A percentile compares a stretch with the other conserved stretches of the same genome.
These are phyloP conservation scores for Lachnellula occidentalis DNA, from an alignment of 2,329 filamentous ascomycete species.

Conservation along the genomic window DNA sequence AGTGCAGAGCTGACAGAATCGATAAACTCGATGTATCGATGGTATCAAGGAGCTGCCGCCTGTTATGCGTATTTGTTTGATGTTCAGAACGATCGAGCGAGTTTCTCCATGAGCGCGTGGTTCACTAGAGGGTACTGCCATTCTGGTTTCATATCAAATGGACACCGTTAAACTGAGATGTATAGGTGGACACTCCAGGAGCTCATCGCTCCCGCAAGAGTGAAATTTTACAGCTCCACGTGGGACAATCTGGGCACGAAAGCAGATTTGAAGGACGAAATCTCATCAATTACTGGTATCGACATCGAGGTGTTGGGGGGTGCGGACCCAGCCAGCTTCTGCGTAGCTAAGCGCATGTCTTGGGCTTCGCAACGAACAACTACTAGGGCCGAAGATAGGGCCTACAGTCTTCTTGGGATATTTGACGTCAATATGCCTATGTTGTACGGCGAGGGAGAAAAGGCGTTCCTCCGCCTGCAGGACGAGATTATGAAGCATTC, in stretches of 20 bases:
- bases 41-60: slow-evolving; percentile 14
- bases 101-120: slow-evolving; percentile 3
- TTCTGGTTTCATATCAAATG: too few relatives aligned
- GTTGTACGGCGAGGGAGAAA: slow-evolving; percentile 29
- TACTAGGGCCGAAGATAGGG: slow-evolving; percentile 23
- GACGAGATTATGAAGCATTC: slow-evolving; percentile 29
- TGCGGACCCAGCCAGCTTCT: slow-evolving; percentile 2
- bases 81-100: not conserved
- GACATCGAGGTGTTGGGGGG: slow-evolving; percentile 17
- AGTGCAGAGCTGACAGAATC: slow-evolving; percentile 20
- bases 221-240: slow-evolving; percentile 10
- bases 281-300: slow-evolving; percentile 12
- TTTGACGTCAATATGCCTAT: slow-evolving; percentile 34
- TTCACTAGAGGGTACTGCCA: slow-evolving; percentile 13
- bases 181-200: slow-evolving; percentile 3
- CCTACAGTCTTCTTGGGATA: slow-evolving; percentile 29
- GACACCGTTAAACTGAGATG: too few relatives aligned
- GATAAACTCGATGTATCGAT: slow-evolving; percentile 21
- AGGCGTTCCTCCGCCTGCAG: slow-evolving; percentile 27
- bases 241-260: slow-evolving; percentile 15
- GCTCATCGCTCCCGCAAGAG: slow-evolving; percentile 7
- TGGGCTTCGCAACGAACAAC: slow-evolving; percentile 34
- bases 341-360: slow-evolving; percentile 33
- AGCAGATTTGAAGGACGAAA: not conserved
- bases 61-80: slow-evolving; percentile 18